Conservation (phyloP, 139 green algal genomes). For the Protoeuglena noctilucae region DNA sequence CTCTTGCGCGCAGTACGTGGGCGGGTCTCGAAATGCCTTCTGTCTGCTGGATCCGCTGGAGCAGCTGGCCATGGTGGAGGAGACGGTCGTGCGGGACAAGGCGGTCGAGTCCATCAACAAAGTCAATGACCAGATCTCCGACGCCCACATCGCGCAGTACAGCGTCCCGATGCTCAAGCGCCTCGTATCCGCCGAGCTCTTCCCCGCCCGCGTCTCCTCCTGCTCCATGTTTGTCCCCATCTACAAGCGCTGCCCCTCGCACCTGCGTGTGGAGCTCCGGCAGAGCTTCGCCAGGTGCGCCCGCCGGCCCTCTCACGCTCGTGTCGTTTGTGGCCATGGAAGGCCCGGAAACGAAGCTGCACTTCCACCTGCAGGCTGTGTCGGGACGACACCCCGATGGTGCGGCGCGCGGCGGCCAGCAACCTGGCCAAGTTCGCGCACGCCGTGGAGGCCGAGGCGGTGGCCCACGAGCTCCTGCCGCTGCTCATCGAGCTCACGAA, state of each 20-base stretch:
- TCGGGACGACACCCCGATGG: constrained; percentile 98
- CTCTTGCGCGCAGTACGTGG: constrained; percentile 77
- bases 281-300: constrained; percentile 47
- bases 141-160: constrained; percentile 33
- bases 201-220: constrained; percentile 83
- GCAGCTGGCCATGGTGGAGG: constrained; percentile 78
- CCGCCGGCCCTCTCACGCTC: too few relatives aligned
- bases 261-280: constrained; percentile 47
- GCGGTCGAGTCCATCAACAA: constrained; percentile 74
- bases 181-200: constrained; percentile 85
- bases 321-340: too few relatives aligned
- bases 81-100: constrained; percentile 94
- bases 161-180: constrained; percentile 70
- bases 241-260: constrained; percentile 34
- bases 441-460: constrained; percentile 48
- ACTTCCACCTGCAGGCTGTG: too few relatives aligned
- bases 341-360: too few relatives aligned
- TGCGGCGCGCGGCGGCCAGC: constrained; percentile 70
- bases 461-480: constrained; percentile 67
- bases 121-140: constrained; percentile 54
- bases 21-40: constrained; percentile 57
- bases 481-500: constrained; percentile 74
- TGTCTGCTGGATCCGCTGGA: constrained; percentile 81
- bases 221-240: constrained; percentile 72
- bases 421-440: constrained; percentile 72